These are phyloP conservation scores for Hibiscus trionum DNA, from an alignment of 345 rosid species.

Conservation along the genomic window DNA sequence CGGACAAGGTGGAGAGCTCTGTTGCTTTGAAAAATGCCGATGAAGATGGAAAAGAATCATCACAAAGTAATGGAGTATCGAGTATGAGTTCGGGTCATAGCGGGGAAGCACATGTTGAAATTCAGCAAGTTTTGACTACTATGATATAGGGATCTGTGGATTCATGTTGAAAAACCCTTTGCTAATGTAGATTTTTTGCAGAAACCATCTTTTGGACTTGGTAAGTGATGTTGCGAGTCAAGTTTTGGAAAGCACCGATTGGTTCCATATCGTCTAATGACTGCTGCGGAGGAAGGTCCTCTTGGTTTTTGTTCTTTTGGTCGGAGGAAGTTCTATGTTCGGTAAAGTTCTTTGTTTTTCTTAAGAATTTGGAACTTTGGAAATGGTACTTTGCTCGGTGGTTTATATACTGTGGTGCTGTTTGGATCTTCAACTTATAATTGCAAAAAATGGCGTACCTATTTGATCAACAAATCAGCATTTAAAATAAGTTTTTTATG, in stretches of 20 bases:
- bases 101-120: not conserved
- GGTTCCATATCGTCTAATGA: not conserved
- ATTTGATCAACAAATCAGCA: no score
- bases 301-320: no score
- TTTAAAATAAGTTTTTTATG: no score
- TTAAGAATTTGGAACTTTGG: no score
- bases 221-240: not conserved
- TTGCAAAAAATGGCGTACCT: no score
- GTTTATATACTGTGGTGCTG: no score
- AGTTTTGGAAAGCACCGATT: not conserved
- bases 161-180: not conserved
- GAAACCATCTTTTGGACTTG: not conserved
- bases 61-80: not conserved
- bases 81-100: not conserved
- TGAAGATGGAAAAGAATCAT: slow-evolving; percentile 7
- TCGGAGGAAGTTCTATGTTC: no score
- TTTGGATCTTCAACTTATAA: no score
- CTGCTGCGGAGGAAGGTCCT: no score
- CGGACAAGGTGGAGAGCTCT: not conserved
- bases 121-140: no score
- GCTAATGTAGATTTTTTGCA: not conserved
- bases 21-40: not conserved
- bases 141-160: not conserved
- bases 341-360: no score
- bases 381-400: no score